These are phyloP conservation scores for Diutina pseudorugosa DNA, from an alignment of 1,139 yeast genomes.

Conservation along the genomic window DNA sequence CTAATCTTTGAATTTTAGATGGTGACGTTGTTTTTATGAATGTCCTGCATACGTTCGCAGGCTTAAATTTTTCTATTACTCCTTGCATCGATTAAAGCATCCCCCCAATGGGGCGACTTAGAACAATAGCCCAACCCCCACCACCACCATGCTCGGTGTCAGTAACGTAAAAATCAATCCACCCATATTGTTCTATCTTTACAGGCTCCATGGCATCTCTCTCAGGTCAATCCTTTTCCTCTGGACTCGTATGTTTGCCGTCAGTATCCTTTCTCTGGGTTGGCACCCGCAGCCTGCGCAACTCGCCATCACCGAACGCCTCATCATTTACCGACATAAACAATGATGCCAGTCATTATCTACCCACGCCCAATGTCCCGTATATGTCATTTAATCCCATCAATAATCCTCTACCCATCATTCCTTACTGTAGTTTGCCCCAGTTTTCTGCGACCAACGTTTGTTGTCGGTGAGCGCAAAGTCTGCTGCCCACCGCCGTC, in stretches of 20 bases:
- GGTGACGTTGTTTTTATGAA: background rate
- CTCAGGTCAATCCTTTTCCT: too few relatives aligned
- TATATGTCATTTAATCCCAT: background rate
- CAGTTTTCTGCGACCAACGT: too few relatives aligned
- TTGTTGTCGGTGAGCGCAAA: background rate
- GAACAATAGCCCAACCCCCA: background rate
- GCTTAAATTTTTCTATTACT: background rate
- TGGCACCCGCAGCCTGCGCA: background rate
- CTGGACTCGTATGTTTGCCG: background rate
- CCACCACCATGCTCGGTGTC: too few relatives aligned
- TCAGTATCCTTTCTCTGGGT: too few relatives aligned
- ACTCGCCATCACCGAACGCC: background rate
- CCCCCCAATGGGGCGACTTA: background rate
- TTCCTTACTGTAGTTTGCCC: too few relatives aligned
- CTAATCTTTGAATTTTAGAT: too few relatives aligned
- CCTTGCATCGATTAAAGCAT: background rate
- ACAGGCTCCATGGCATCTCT: too few relatives aligned
- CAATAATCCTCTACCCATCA: too few relatives aligned
- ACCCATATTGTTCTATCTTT: too few relatives aligned
- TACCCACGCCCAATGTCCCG: background rate
- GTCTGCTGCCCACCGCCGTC: background rate
- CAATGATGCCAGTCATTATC: background rate
- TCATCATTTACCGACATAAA: background rate
- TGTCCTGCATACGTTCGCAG: background rate
- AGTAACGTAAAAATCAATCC: too few relatives aligned